Conservation (phyloP, 2,329 filamentous ascomycete species). For the Hortaea werneckii region DNA sequence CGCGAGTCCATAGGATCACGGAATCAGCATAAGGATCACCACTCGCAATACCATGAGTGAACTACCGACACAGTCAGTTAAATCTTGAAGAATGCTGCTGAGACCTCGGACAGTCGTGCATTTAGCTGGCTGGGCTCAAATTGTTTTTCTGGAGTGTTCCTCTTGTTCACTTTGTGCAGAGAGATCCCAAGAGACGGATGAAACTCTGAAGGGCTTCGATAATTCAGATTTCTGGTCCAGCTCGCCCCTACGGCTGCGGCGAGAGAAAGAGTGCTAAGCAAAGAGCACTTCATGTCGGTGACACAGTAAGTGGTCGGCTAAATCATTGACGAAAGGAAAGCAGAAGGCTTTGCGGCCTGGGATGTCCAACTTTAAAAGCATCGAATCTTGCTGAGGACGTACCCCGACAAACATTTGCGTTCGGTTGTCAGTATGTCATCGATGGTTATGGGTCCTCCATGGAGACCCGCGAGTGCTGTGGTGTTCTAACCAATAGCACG, state of each 20-base stretch:
- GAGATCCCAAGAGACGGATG: slow-evolving; percentile 55
- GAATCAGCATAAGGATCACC: slow-evolving; percentile 37
- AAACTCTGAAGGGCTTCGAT: slow-evolving; percentile 52
- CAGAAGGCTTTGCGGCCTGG: no score
- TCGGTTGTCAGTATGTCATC: no score
- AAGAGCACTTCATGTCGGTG: slow-evolving; percentile 9
- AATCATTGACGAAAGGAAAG: no score
- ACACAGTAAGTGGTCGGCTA: no score
- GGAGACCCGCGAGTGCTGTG: no score
- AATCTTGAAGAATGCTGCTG: no score
- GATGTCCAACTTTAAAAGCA: no score
- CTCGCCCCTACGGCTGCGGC: slow-evolving; percentile 16
- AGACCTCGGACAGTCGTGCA: no score
- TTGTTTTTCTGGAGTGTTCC: slow-evolving; percentile 35
- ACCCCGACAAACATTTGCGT: no score
- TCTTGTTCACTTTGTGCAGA: slow-evolving; percentile 51
- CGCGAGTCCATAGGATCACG: slow-evolving; percentile 34
- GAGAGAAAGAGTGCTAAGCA: slow-evolving; percentile 11
- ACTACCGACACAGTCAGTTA: not conserved
- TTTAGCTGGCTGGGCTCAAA: slow-evolving; percentile 37
- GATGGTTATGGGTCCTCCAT: no score
- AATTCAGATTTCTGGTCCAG: slow-evolving; percentile 34
- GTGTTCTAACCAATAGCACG: no score
- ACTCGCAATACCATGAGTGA: slow-evolving; percentile 43
- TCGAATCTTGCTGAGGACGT: no score